Base-by-base conservation (phyloP, 2,329 filamentous ascomycete genomes). In the Podosphaera fusca region DNA sequence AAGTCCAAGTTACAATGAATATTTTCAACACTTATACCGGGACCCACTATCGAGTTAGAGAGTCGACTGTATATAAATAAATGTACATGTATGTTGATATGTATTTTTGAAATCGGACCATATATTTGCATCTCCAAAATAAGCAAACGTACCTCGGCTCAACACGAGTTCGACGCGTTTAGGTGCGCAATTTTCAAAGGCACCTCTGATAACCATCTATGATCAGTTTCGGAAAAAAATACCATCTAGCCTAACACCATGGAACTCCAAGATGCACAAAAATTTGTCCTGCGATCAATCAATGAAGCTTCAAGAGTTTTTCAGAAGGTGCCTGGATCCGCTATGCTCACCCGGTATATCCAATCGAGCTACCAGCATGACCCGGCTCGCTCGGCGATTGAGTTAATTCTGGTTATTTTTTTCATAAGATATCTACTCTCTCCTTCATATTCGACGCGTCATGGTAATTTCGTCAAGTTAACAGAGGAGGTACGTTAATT, bases 311-410 rank as follows among this genome's bases (percentile, higher is more conserved):
- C 74, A 56, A 73, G 79, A 59, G 76, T 82, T 58, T 94, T 98
- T 68, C 89, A 95, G 66, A 87, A 85, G 66, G 78, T 98, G 45
- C 94, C 92, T 35, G 92, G 92, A 56, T 96, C 90, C 35, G 86
- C 90, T 47, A 95, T 98, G 64, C 76, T 96, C 65, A 79, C 94
- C 64, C 86, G 92, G 61, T 98, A 98, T 71, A 88, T 98, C 68
- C 87, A 87, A 70, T 95, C 88, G 58, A 95, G 88, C 69, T 96
- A 98, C 73, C 92, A 98, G 73, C 85, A 98, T 68, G 92, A 98
- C 66, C 92, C 92, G 8, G 81, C 96, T 58, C 84, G 94, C 56
- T 94, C 87, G 56, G 87, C 87, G 45, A 87, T 98, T 63, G 92
- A 98, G 71, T 75, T 98, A 55, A 82, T 96, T 62, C 76, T 98